A percentile compares a stretch with the other conserved stretches of the same genome.
phyloP scores from a whole-genome alignment of 129 eudicot species.

The Pseudognaphalium luteoalbum region DNA sequence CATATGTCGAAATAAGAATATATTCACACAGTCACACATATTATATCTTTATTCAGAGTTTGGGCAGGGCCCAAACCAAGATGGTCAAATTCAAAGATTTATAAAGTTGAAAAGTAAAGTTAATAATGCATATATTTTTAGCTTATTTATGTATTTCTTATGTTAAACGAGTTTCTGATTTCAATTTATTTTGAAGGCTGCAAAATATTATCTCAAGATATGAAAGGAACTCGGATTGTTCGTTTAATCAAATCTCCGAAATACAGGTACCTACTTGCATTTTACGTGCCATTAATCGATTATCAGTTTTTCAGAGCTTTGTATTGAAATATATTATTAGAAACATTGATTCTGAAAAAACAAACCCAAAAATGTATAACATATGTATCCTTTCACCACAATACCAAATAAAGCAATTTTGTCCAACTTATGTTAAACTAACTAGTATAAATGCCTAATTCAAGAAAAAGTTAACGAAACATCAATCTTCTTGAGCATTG shows the following conservation, averaged over 20 bases:
- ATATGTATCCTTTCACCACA: neutral
- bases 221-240: constrained; percentile 35
- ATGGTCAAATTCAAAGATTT: neutral
- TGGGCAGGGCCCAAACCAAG: neutral
- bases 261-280: constrained; percentile 18
- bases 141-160: neutral
- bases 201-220: constrained; percentile 64
- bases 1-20: neutral
- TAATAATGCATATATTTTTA: neutral
- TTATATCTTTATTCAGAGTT: neutral
- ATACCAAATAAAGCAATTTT: too few species aligned
- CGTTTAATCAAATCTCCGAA: constrained; percentile 3
- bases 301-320: neutral
- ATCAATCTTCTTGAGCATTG: too few species aligned
- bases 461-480: too few species aligned
- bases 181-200: constrained; percentile 45
- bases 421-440: too few species aligned
- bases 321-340: neutral
- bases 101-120: neutral
- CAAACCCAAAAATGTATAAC: neutral
- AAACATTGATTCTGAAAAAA: neutral
- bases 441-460: too few species aligned
- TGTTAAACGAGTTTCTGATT: neutral
- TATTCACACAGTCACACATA: too few species aligned
- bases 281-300: neutral